A percentile compares a stretch with the other conserved stretches of the same genome.
Evolutionary conservation across 495 filamentous ascomycete species (phyloP).

Genomic region (Rusavskia elegans): DNA sequence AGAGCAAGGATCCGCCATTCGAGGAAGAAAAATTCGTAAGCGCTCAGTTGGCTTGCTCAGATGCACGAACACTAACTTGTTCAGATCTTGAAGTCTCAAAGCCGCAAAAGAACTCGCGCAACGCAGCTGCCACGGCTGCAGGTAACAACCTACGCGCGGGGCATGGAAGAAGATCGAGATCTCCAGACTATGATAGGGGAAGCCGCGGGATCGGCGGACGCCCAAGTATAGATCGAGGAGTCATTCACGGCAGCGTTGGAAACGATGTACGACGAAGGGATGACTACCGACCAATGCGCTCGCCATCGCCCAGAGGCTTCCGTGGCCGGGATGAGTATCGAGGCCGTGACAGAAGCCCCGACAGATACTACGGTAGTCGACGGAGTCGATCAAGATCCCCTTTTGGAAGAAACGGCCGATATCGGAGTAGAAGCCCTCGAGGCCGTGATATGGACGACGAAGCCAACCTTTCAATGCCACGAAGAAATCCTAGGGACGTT

Average conservation of each 20-base stretch:
- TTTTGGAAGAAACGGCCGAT: conserved; percentile 38
- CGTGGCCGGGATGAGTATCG: conserved; percentile 56
- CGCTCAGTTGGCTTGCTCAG: conserved; percentile 11
- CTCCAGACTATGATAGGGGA: conserved; percentile 49
- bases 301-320: conserved; percentile 43
- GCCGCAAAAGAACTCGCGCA: conserved; percentile 61
- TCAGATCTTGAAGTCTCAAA: conserved; percentile 90
- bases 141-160: conserved; percentile 22
- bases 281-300: conserved; percentile 47
- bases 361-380: conserved; percentile 41
- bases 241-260: conserved; percentile 30
- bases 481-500: conserved; percentile 57
- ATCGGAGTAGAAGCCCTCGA: conserved; percentile 54
- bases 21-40: conserved; percentile 86
- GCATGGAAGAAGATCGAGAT: conserved; percentile 43
- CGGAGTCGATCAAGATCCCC: conserved; percentile 57
- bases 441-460: conserved; percentile 37
- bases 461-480: conserved; percentile 51
- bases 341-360: conserved; percentile 35
- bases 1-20: conserved; percentile 63
- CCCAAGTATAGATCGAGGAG: conserved; percentile 23
- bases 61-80: conserved; percentile 3
- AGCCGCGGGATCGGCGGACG: conserved; percentile 23
- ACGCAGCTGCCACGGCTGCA: conserved; percentile 25
- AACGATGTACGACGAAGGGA: conserved; percentile 40